Evolutionary conservation across 129 eudicot species (phyloP).

Genomic region (Artemisia argyi): DNA sequence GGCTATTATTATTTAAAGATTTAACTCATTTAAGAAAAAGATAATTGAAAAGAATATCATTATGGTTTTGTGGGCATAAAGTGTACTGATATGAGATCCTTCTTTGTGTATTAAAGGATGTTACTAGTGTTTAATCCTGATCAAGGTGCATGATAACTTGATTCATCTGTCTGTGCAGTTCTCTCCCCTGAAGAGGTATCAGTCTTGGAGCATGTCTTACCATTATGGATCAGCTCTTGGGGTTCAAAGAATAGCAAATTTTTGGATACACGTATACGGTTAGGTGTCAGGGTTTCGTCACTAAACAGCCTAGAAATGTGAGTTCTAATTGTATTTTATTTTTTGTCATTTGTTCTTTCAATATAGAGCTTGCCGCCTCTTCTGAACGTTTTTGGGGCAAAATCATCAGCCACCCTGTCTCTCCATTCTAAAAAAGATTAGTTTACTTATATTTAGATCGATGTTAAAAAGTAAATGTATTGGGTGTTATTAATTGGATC

Average conservation of each 20-base stretch:
- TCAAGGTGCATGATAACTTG: slow-evolving; percentile 16
- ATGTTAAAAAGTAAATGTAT: too few species aligned
- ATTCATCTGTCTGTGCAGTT: slow-evolving; percentile 45
- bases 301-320: slow-evolving; percentile 57
- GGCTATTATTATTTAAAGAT: neutral
- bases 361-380: neutral
- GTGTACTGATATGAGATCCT: neutral
- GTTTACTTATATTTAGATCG: too few species aligned
- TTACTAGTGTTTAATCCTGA: slow-evolving; percentile 5
- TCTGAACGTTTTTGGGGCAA: neutral
- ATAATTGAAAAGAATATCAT: neutral
- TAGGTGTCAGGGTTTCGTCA: slow-evolving; percentile 81
- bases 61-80: slow-evolving; percentile 11
- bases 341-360: neutral
- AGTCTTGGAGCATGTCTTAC: slow-evolving; percentile 77
- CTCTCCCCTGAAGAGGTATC: slow-evolving; percentile 81
- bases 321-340: slow-evolving; percentile 34
- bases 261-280: slow-evolving; percentile 47
- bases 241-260: slow-evolving; percentile 38
- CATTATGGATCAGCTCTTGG: slow-evolving; percentile 78
- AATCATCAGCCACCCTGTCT: too few species aligned
- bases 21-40: slow-evolving; percentile 16
- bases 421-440: too few species aligned
- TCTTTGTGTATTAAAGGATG: neutral
- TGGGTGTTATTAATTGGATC: too few species aligned